Base-by-base conservation (phyloP, 441 rosid genomes). In the Pelargonium citronellum region DNA sequence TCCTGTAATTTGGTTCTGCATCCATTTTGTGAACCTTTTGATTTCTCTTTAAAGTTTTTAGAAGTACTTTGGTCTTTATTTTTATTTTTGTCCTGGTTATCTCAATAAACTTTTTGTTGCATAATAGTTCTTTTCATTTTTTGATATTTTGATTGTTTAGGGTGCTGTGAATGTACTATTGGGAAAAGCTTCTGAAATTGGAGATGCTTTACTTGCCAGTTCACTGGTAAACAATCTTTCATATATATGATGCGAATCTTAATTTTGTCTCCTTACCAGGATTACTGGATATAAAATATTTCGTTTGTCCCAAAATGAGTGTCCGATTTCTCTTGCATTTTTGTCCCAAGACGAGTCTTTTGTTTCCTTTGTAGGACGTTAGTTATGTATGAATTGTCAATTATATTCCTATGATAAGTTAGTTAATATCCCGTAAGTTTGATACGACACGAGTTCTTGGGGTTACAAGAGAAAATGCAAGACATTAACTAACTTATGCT, bases 141-240 rank as follows among this genome's bases (percentile, higher is more conserved):
- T 71, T 71, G 75, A 61, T 27, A 6, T 75, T 76, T 63, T 49
- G 39, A 75, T 67, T 46, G 17, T 68, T 68, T 77, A 95, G 99
- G 98, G 99, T 78, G 96, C 73, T 64, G 73, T 95, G 47, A 95
- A 95, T 76, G 87, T 95, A 71, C 87, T 95, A 58, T 88, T 88
- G 96, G 97, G 99, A 69, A 89, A 86, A 77, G 94, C 98, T 83
- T 68, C 96, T 82, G 97, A 84, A 55, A 95, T 95, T 53, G 99
- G 98, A 10, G 89, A 86, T 82, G 87, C 97, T 81, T 81, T 92
- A 76, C 89, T 92, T 69, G 46, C 89, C 24, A 92, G 95, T 75
- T 57, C 92, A 76, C 85, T 86, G 99, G 98, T 92, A 72, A 79
- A 69, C 64, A 37, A 72, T 47, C 49, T 71, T 72, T 60, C 55